phyloP scores from a whole-genome alignment of 306 rosid species.

The Trichosanthes truncata region DNA sequence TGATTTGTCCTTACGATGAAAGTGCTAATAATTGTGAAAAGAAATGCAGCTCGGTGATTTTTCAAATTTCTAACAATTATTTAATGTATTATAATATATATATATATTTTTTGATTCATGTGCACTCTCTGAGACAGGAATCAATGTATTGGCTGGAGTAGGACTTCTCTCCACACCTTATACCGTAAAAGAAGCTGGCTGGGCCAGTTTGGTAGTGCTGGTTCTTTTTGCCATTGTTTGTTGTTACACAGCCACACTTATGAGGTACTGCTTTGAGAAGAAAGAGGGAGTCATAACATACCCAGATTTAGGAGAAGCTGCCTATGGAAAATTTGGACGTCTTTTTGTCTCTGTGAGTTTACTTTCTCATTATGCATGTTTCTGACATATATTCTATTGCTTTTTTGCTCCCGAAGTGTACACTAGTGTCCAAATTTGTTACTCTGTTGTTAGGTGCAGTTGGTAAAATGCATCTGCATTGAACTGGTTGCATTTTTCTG shows the following conservation, averaged over 20 bases:
- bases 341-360: constrained; percentile 57
- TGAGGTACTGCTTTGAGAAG: constrained; percentile 68
- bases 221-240: constrained; percentile 56
- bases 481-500: not conserved
- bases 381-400: not conserved
- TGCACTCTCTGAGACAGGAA: constrained; percentile 29
- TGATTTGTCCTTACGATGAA: not conserved
- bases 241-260: constrained; percentile 70
- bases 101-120: not conserved
- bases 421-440: not conserved
- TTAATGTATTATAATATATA: not conserved
- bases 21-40: not conserved
- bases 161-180: constrained; percentile 72
- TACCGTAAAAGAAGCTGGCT: constrained; percentile 65
- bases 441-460: not conserved
- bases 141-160: constrained; percentile 78
- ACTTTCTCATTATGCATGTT: not conserved
- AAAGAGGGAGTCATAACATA: constrained; percentile 48
- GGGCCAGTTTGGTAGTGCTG: constrained; percentile 60
- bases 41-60: not conserved
- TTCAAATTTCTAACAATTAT: not conserved
- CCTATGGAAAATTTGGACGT: constrained; percentile 69
- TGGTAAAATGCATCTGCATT: not conserved
- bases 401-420: not conserved
- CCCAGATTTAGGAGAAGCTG: constrained; percentile 88